Percentiles rank a stretch among this genome's conserved stretches.
These are phyloP conservation scores for Crepidotus variabilis DNA, from an alignment of 768 basidiomycete species.

Conservation along the genomic window DNA sequence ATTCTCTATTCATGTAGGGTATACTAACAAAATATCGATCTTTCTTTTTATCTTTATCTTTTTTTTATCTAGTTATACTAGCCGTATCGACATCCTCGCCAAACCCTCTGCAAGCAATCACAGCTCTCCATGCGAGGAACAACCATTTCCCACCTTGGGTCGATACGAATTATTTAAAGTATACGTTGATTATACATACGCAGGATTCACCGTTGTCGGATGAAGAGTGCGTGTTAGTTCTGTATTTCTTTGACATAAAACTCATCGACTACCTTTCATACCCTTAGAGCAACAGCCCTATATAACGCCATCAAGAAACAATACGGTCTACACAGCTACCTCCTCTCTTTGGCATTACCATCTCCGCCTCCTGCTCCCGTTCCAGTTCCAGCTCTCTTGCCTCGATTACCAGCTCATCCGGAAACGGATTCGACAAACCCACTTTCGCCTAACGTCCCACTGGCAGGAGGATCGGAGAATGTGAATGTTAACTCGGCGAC, in stretches of 20 bases:
- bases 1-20: too few species aligned
- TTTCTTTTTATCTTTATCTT: too few species aligned
- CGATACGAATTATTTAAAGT: constrained; percentile 65
- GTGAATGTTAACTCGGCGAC: too few species aligned
- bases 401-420: constrained; percentile 58
- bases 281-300: constrained; percentile 63
- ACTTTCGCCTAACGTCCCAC: constrained; percentile 12
- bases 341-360: constrained; percentile 62
- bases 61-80: constrained; percentile 77
- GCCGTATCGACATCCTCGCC: constrained; percentile 80
- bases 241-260: not conserved
- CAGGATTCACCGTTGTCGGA: constrained; percentile 63
- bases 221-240: constrained; percentile 61
- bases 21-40: too few species aligned
- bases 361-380: constrained; percentile 63
- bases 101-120: constrained; percentile 79
- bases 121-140: constrained; percentile 63
- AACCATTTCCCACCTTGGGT: constrained; percentile 80
- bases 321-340: constrained; percentile 72
- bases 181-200: constrained; percentile 77
- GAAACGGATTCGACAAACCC: constrained; percentile 28
- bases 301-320: constrained; percentile 89
- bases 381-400: constrained; percentile 60
- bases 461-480: constrained; percentile 6
- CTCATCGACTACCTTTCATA: constrained; percentile 2